A percentile compares a stretch with the other conserved stretches of the same genome.
phyloP scores from a whole-genome alignment of 1,139 yeast genomes.

The Scheffersomyces insectosa region DNA sequence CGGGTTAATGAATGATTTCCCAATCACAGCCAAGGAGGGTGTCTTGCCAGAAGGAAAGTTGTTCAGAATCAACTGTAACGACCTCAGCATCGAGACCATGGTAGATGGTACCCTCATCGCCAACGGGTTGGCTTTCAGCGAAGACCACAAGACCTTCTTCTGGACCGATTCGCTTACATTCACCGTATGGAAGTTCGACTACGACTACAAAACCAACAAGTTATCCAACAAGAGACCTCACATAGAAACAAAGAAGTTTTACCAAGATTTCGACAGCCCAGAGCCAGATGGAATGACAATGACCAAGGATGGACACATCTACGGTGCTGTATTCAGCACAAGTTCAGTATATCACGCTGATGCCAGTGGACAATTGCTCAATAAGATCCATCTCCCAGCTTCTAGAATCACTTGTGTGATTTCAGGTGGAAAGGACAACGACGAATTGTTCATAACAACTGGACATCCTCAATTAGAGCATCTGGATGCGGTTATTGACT shows the following conservation, averaged over 20 bases:
- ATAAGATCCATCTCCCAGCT: slow-evolving; percentile 61
- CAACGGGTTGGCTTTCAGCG: slow-evolving; percentile 78
- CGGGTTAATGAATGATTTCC: slow-evolving; percentile 72
- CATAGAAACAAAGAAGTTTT: slow-evolving; percentile 39
- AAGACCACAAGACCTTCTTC: slow-evolving; percentile 51
- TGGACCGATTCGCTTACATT: slow-evolving; percentile 72
- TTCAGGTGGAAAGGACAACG: slow-evolving; percentile 61
- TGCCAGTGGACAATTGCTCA: slow-evolving; percentile 50
- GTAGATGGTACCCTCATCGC: slow-evolving; percentile 49
- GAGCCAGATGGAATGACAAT: slow-evolving; percentile 86
- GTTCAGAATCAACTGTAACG: slow-evolving; percentile 40
- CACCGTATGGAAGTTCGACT: slow-evolving; percentile 63
- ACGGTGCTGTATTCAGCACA: slow-evolving; percentile 69
- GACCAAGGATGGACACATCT: slow-evolving; percentile 62
- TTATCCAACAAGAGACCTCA: slow-evolving; percentile 45
- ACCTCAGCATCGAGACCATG: slow-evolving; percentile 34
- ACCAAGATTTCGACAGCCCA: slow-evolving; percentile 33
- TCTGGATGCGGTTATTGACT: slow-evolving; percentile 29
- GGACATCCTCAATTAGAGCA: slow-evolving; percentile 54
- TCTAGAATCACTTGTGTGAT: slow-evolving; percentile 67
- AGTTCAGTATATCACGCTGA: slow-evolving; percentile 55
- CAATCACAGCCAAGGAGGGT: slow-evolving; percentile 21
- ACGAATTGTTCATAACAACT: slow-evolving; percentile 67
- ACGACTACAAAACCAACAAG: slow-evolving; percentile 46
- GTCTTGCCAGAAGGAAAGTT: slow-evolving; percentile 43